Evolutionary conservation across 2,329 filamentous ascomycete species (phyloP).

Genomic region (Colletotrichum tamarilloi): DNA sequence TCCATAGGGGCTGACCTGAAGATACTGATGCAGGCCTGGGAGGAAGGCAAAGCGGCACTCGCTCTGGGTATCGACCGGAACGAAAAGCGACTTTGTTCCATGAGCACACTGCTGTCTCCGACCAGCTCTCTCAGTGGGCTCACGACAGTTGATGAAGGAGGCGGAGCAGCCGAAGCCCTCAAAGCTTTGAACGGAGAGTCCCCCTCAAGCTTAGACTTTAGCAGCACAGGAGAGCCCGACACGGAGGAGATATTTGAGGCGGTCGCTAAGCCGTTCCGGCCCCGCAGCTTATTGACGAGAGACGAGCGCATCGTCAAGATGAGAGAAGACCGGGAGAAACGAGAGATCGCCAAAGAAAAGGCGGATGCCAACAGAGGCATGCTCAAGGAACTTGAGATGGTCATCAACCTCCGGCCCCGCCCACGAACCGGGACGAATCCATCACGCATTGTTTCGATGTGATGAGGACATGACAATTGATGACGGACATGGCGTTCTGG

Average conservation of each 20-base stretch:
- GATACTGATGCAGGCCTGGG: conserved; percentile 85
- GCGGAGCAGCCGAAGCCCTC: conserved; percentile 49
- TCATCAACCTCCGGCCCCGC: conserved; percentile 72
- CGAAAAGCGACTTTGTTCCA: conserved; percentile 74
- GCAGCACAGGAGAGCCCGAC: conserved; percentile 69
- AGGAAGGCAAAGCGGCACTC: conserved; percentile 85
- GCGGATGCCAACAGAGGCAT: conserved; percentile 87
- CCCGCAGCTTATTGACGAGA: conserved; percentile 78
- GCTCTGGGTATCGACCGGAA: conserved; percentile 85
- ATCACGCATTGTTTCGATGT: conserved; percentile 57
- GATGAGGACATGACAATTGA: conserved; percentile 40
- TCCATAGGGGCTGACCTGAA: conserved; percentile 91
- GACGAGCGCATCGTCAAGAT: conserved; percentile 91
- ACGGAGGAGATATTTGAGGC: conserved; percentile 91
- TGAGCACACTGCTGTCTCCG: conserved; percentile 70
- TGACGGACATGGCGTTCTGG: conserved; percentile 31
- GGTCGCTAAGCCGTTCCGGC: conserved; percentile 74
- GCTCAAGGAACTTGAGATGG: conserved; percentile 90
- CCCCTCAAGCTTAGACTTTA: conserved; percentile 60
- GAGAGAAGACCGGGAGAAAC: conserved; percentile 84
- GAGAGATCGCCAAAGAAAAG: conserved; percentile 77
- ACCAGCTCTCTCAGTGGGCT: conserved; percentile 74
- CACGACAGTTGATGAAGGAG: conserved; percentile 68
- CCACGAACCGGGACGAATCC: conserved; percentile 49
- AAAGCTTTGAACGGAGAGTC: conserved; percentile 82